These are phyloP conservation scores for Sporisorium sorghi DNA, from an alignment of 1,284 basidiomycete genomes.

Conservation along the genomic window DNA sequence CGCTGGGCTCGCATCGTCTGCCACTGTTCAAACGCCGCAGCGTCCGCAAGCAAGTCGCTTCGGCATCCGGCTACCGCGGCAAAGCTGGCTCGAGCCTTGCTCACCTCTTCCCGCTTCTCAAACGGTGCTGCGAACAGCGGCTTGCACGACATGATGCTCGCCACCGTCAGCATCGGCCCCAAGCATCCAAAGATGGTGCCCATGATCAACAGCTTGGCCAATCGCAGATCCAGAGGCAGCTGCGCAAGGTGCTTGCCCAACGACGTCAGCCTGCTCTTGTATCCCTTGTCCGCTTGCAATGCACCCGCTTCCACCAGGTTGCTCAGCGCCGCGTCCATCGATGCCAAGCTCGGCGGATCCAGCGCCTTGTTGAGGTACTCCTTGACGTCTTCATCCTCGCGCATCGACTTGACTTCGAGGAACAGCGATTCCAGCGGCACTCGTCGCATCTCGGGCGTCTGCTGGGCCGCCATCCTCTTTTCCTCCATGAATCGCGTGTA, in stretches of 20 bases:
- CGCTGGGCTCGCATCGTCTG: constrained; percentile 74
- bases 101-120: constrained; percentile 84
- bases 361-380: constrained; percentile 80
- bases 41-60: constrained; percentile 87
- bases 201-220: constrained; percentile 78
- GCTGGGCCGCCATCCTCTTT: constrained; percentile 78
- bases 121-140: constrained; percentile 84
- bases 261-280: constrained; percentile 76
- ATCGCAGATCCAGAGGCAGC: constrained; percentile 87
- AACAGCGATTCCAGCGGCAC: constrained; percentile 86
- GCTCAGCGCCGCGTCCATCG: constrained; percentile 82
- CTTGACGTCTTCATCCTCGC: constrained; percentile 83
- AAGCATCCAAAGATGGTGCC: constrained; percentile 66
- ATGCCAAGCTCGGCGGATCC: constrained; percentile 81
- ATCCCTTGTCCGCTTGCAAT: constrained; percentile 74
- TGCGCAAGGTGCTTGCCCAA: constrained; percentile 83
- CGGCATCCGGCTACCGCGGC: constrained; percentile 74
- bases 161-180: constrained; percentile 69
- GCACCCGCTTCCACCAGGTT: constrained; percentile 84
- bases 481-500: constrained; percentile 81
- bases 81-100: constrained; percentile 70
- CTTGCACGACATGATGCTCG: constrained; percentile 86
- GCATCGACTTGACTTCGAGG: constrained; percentile 84
- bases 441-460: constrained; percentile 84
- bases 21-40: constrained; percentile 80